Evolutionary conservation across 2,329 filamentous ascomycete species (phyloP).

Genomic region (Colletotrichum trifolii): DNA sequence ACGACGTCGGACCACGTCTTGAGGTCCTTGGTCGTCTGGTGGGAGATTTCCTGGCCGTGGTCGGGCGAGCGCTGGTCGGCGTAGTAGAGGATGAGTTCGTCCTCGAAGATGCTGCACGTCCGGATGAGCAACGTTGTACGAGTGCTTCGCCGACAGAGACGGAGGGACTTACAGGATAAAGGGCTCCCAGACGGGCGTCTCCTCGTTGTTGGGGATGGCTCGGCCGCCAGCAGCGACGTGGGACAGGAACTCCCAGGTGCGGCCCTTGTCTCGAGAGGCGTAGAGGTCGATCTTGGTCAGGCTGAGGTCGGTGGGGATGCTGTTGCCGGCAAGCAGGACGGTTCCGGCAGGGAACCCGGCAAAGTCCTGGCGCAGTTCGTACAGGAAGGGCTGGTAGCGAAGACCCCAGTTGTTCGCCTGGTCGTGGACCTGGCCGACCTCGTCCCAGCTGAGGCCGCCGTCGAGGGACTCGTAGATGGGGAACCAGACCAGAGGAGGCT

Average conservation of each 20-base stretch:
- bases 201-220: slow-evolving; percentile 70
- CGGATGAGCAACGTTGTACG: not conserved
- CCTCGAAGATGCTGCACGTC: slow-evolving; percentile 59
- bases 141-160: accelerated
- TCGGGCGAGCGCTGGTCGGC: slow-evolving; percentile 75
- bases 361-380: slow-evolving; percentile 68
- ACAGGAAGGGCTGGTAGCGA: slow-evolving; percentile 76
- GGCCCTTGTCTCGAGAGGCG: slow-evolving; percentile 69
- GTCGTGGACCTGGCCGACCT: slow-evolving; percentile 72
- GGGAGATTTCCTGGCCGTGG: slow-evolving; percentile 76
- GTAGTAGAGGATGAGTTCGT: slow-evolving; percentile 74
- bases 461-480: slow-evolving; percentile 66
- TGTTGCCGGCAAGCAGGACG: slow-evolving; percentile 70
- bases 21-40: slow-evolving; percentile 71
- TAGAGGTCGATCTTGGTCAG: slow-evolving; percentile 77
- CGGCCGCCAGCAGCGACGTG: slow-evolving; percentile 73
- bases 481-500: slow-evolving; percentile 66
- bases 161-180: slow-evolving; percentile 61
- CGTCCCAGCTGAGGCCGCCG: slow-evolving; percentile 68
- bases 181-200: slow-evolving; percentile 79
- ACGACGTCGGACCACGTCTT: slow-evolving; percentile 65
- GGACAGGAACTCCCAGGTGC: slow-evolving; percentile 75
- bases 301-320: slow-evolving; percentile 68
- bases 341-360: slow-evolving; percentile 71
- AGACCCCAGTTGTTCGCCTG: slow-evolving; percentile 72